Conservation (phyloP, 345 rosid species). For the Eucalyptus marginata region DNA sequence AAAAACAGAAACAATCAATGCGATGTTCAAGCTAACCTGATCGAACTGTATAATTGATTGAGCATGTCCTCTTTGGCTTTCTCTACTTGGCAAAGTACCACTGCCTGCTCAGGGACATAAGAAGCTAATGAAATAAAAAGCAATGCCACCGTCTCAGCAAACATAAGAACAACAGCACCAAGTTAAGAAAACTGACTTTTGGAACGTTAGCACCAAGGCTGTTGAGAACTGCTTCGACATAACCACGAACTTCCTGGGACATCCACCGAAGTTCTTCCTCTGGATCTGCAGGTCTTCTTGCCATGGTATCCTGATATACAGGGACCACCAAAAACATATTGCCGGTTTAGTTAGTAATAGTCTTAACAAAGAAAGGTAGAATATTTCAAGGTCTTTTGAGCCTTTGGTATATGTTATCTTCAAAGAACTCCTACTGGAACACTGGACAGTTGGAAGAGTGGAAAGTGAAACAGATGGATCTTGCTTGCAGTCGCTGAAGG, state of each 20-base stretch:
- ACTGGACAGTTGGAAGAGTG: not conserved
- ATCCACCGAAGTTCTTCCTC: slow-evolving; percentile 98
- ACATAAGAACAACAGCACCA: not conserved
- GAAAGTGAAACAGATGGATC: not conserved
- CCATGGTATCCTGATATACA: slow-evolving; percentile 62
- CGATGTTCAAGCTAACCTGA: slow-evolving; percentile 36
- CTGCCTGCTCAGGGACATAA: slow-evolving; percentile 41
- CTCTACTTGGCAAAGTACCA: slow-evolving; percentile 97
- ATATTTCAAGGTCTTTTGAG: not conserved
- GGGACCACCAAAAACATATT: not conserved
- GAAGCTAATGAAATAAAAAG: not conserved
- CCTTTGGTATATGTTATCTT: not conserved
- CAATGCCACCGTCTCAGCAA: not conserved
- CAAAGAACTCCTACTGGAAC: not conserved
- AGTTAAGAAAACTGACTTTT: slow-evolving; percentile 29
- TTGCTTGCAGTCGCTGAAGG: not conserved
- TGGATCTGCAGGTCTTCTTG: slow-evolving; percentile 72
- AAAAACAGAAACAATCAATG: not conserved
- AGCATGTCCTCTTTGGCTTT: slow-evolving; percentile 97
- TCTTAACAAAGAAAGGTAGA: not conserved
- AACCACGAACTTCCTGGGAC: slow-evolving; percentile 98
- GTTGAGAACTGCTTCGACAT: slow-evolving; percentile 90
- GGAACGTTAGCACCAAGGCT: slow-evolving; percentile 93
- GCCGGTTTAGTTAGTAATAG: not conserved
- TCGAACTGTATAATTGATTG: slow-evolving; percentile 81